Base-by-base conservation (phyloP, 495 filamentous ascomycete species). In the Penicillium bovifimosum region DNA sequence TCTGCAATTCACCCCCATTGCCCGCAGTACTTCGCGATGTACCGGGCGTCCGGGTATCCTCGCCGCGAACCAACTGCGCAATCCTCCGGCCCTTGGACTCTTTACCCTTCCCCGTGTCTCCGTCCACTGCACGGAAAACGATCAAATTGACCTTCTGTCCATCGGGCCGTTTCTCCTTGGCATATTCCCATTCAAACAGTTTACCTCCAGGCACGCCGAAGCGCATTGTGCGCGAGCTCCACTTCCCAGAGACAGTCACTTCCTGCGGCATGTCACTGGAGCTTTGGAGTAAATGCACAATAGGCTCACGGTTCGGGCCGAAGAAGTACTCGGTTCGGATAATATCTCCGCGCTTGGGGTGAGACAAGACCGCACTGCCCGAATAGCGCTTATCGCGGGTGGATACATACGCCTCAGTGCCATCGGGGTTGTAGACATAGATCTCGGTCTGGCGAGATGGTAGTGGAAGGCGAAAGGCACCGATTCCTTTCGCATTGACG, bases 111-210 rank as follows among this genome's bases (percentile, higher is more conserved):
- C 8, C 32, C 24, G 9, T 47, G 20, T 39, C 27, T 54, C 64
- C 17, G n/a, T 50, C 31, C 35, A 50, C 36, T 7, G 50, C 54
- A 18, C 52, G 35, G 45, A 79, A 54, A 14, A 78, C 49, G 14
- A 78, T 53, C 52, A 75, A 48, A 9, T 60, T 71, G 33, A 61
- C 56, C 8, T 62, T 58, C 20, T 56, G 44, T 14, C 65, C 53
- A n/a, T 64, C 61, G 13, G 68, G 53, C 26, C 69, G 67, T 10
- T 52, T 56, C 26, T 67, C 56, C 27, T 64, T 63, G 9, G 60
- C 72, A 59, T 83, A 81, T 0, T 60, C 60, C 79, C 79, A 83
- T 48, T 72, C 63, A 48, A 78, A 77, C n/a, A 49, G 51, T 8
- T 62, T 63, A 1, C 74, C 67, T 26, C 63, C 52, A 3, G 62